Evolutionary conservation across 108 stramenopile species (phyloP), one percentile per base, ranked within the genome.

Genomic region (Schizochytrium sp.): DNA sequence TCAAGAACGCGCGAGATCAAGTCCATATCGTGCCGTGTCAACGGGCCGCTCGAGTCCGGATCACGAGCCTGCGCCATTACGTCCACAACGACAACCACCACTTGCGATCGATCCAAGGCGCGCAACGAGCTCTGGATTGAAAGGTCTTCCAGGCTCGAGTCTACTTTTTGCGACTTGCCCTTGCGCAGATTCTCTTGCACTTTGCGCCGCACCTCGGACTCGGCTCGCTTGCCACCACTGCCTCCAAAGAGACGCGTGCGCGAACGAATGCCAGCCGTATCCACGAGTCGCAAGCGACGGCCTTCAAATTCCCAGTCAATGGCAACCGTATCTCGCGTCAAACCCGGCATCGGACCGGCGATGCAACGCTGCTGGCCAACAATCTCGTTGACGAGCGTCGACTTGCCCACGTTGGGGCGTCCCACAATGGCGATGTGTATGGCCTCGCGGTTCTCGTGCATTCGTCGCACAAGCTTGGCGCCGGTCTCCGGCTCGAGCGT

Each of bases 381-480:
- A 43, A 99, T 89, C 43, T 93, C 89, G 92, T 99, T 99, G 87
- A 98, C 88, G n/a, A 98, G 93, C 72, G 93, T 93, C 43, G 93
- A 93, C 91, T 99, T 99, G 87, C 99, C 99, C 51, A 98, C 98
- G 89, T 99, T 99, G 45, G 99, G 99, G 29, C 98, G 89, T 19
- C 99, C 99, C 19, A 99, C 95, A 55, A 99, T 96, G 4, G 97
- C 96, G 63, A 99, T 93, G 91, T 96, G 96, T 89, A 98, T 97
- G 45, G 87, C 90, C 57, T 92, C 89, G 4, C 88, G 91, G 71
- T 44, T 48, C 28, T 60, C 88, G 12, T 5, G 47, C 87, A 87
- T 51, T 5, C 48, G 83, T 53, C 83, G 21, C 12, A 45, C 83
- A 8, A n/a, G 48, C 83, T n/a, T 87, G 19, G 53, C 8, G 25